These are phyloP conservation scores for Akanthomyces muscarius DNA, from an alignment of 2,329 filamentous ascomycete species.

Conservation along the genomic window DNA sequence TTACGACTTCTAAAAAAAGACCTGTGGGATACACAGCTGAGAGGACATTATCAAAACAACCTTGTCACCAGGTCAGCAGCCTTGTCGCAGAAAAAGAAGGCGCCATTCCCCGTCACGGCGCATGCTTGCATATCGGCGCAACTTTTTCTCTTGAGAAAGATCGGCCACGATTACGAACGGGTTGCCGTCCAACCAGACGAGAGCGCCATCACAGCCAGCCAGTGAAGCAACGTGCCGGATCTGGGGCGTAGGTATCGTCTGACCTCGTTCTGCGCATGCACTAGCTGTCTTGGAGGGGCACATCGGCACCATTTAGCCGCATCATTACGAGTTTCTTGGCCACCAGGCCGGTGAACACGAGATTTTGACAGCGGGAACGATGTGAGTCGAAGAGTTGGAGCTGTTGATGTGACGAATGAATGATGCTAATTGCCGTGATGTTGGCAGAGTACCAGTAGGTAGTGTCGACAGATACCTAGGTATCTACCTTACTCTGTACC, in stretches of 20 bases:
- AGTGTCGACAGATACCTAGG: no score
- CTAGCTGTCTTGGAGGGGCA: background rate
- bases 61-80: background rate
- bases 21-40: no score
- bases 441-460: no score
- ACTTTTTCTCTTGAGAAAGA: background rate
- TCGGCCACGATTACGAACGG: background rate
- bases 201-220: background rate
- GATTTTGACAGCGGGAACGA: conserved; percentile 1
- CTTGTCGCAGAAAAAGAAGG: background rate
- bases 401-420: background rate
- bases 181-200: background rate
- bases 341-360: background rate
- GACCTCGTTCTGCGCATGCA: background rate
- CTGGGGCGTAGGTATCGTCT: conserved; percentile 4
- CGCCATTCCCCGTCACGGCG: background rate
- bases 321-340: background rate
- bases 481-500: no score
- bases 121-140: background rate
- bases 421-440: background rate
- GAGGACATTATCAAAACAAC: background rate
- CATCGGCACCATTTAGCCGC: conserved; percentile 9
- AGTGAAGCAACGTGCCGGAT: background rate
- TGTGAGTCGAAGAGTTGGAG: no score
- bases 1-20: no score